Evolutionary conservation across 768 basidiomycete species (phyloP).

Genomic region (Rhizopogon vinicolor): DNA sequence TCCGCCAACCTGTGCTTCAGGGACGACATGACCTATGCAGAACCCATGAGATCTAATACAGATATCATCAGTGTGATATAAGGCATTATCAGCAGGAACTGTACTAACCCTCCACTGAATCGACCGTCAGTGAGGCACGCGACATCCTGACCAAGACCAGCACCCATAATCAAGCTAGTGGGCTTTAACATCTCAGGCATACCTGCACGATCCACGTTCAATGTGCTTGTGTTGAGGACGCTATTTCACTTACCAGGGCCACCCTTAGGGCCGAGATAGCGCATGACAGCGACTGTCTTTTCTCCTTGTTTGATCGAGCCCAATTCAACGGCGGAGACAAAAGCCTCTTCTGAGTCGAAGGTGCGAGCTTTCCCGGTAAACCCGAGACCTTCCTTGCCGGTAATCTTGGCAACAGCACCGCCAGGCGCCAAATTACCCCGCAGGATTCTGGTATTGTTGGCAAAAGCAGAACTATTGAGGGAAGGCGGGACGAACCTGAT

Average conservation of each 20-base stretch:
- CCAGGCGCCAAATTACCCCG: slow-evolving; percentile 91
- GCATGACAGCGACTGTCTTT: slow-evolving; percentile 92
- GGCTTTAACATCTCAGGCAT: slow-evolving; percentile 99
- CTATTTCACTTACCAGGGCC: slow-evolving; percentile 68
- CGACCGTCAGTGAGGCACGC: slow-evolving; percentile 97
- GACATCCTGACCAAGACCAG: slow-evolving; percentile 92
- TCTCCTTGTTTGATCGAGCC: slow-evolving; percentile 90
- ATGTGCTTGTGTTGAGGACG: slow-evolving; percentile 2
- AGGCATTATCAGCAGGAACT: slow-evolving; percentile 10
- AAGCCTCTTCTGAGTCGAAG: slow-evolving; percentile 88
- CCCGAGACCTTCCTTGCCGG: slow-evolving; percentile 87
- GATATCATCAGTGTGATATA: slow-evolving; percentile 10
- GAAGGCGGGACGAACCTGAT: slow-evolving; percentile 53
- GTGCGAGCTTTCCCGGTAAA: slow-evolving; percentile 91
- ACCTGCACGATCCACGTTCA: slow-evolving; percentile 39
- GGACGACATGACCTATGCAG: slow-evolving; percentile 94
- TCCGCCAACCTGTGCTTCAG: slow-evolving; percentile 92
- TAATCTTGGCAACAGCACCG: slow-evolving; percentile 95
- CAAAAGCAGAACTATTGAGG: slow-evolving; percentile 2
- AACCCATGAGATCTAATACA: slow-evolving; percentile 84
- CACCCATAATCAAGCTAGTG: slow-evolving; percentile 97
- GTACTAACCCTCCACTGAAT: slow-evolving; percentile 91
- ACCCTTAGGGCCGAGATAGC: slow-evolving; percentile 96
- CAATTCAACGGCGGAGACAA: slow-evolving; percentile 82
- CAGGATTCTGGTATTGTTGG: slow-evolving; percentile 56